phyloP scores from a whole-genome alignment of 805 yeast species.

The Candida germanica region DNA sequence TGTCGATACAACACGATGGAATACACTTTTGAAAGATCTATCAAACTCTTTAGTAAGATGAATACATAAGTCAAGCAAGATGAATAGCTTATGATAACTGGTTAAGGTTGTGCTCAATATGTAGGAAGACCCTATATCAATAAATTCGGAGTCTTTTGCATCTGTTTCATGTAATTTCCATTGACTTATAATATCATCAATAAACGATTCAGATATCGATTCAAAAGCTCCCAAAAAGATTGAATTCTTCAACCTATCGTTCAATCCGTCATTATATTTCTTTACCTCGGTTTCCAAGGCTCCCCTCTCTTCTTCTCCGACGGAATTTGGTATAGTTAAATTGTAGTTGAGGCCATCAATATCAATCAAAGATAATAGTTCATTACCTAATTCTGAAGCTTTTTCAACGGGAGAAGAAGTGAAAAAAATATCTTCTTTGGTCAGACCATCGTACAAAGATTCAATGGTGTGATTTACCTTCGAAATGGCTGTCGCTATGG shows the following conservation, averaged over 20 bases:
- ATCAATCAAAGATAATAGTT: neutral
- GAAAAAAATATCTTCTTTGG: neutral
- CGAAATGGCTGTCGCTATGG: neutral
- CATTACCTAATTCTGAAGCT: neutral
- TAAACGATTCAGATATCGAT: neutral
- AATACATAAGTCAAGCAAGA: constrained; percentile 27
- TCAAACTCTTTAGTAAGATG: constrained; percentile 14
- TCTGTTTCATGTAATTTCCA: neutral
- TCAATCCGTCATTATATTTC: constrained; percentile 3
- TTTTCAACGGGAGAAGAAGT: neutral
- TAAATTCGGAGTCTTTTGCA: neutral
- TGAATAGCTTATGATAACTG: constrained; percentile 16
- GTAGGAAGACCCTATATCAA: neutral
- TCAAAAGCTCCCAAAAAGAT: constrained; percentile 1
- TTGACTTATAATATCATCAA: neutral
- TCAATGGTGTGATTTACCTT: neutral
- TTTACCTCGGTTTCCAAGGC: neutral
- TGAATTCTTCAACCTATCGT: constrained; percentile 1
- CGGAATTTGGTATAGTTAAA: neutral
- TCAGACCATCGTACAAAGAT: neutral
- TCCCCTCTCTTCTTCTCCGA: neutral
- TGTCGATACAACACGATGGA: constrained; percentile 23
- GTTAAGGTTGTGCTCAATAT: neutral
- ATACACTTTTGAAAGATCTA: constrained; percentile 19
- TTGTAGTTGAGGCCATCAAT: neutral